phyloP scores from a whole-genome alignment of 768 basidiomycete species.

The Steccherinum ochraceum region DNA sequence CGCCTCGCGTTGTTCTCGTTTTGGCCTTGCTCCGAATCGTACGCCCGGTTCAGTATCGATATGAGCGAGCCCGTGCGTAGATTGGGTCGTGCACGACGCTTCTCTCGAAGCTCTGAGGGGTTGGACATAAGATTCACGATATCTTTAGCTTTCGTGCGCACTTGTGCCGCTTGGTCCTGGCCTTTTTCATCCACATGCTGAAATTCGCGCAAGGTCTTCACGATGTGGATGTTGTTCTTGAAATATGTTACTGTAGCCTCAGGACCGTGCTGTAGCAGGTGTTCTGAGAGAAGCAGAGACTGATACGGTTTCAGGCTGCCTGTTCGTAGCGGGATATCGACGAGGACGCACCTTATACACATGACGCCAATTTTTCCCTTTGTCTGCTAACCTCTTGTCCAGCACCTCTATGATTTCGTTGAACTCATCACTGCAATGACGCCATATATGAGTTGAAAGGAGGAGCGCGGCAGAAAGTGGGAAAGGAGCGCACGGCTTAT shows the following conservation, averaged over 20 bases:
- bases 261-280: conserved; percentile 87
- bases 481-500: conserved; percentile 68
- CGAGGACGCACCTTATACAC: conserved; percentile 78
- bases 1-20: conserved; percentile 35
- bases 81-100: conserved; percentile 62
- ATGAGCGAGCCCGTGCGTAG: conserved; percentile 70
- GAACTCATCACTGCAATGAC: conserved; percentile 78
- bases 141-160: conserved; percentile 93
- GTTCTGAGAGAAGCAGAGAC: conserved; percentile 89
- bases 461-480: background rate
- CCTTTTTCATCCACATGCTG: conserved; percentile 90
- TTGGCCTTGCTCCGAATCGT: conserved; percentile 19
- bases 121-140: conserved; percentile 89
- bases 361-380: conserved; percentile 99
- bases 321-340: no score
- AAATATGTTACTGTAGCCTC: conserved; percentile 97
- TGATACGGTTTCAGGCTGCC: no score
- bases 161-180: conserved; percentile 92
- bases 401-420: conserved; percentile 99
- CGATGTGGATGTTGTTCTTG: conserved; percentile 89
- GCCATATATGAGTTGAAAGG: conserved; percentile 7
- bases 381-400: conserved; percentile 87
- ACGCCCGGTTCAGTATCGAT: conserved; percentile 31
- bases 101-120: conserved; percentile 68
- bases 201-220: conserved; percentile 98